Evolutionary conservation across 2,329 filamentous ascomycete species (phyloP).

Genomic region (Aspergillus aculeatus): DNA sequence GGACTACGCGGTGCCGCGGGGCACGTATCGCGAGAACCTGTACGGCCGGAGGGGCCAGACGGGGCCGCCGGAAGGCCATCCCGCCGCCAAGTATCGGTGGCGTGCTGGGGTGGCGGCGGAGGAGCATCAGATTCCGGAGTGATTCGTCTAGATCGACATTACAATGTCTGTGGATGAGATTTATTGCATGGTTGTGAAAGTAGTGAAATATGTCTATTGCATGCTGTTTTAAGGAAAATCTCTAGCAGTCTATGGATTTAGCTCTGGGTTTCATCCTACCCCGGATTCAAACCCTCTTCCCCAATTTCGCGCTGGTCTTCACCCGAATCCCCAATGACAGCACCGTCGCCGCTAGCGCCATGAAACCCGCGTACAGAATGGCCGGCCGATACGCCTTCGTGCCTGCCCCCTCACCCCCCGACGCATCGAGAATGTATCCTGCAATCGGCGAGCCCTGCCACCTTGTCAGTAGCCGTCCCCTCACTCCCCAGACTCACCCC

Average conservation of each 20-base stretch:
- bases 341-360: slow-evolving; percentile 48
- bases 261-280: too few species aligned
- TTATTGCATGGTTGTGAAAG: too few species aligned
- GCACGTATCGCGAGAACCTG: slow-evolving; percentile 43
- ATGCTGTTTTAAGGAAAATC: too few species aligned
- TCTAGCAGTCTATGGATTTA: too few species aligned
- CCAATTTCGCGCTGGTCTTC: slow-evolving; percentile 40
- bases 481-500: background rate
- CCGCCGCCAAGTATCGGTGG: slow-evolving; percentile 40
- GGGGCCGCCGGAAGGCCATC: slow-evolving; percentile 36
- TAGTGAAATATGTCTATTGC: too few species aligned
- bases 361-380: slow-evolving; percentile 61
- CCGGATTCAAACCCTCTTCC: slow-evolving; percentile 24
- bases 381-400: slow-evolving; percentile 58
- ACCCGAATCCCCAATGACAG: slow-evolving; percentile 48
- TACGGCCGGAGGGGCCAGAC: slow-evolving; percentile 33
- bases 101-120: slow-evolving; percentile 35
- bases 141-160: too few species aligned
- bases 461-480: background rate
- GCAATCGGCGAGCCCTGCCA: slow-evolving; percentile 57
- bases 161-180: too few species aligned
- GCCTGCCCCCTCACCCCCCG: slow-evolving; percentile 51
- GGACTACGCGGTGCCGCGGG: slow-evolving; percentile 38
- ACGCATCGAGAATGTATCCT: slow-evolving; percentile 57
- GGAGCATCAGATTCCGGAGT: slow-evolving; percentile 29